Evolutionary conservation across 257 asterid species (phyloP).

Genomic region (Capsicum rhomboideum): DNA sequence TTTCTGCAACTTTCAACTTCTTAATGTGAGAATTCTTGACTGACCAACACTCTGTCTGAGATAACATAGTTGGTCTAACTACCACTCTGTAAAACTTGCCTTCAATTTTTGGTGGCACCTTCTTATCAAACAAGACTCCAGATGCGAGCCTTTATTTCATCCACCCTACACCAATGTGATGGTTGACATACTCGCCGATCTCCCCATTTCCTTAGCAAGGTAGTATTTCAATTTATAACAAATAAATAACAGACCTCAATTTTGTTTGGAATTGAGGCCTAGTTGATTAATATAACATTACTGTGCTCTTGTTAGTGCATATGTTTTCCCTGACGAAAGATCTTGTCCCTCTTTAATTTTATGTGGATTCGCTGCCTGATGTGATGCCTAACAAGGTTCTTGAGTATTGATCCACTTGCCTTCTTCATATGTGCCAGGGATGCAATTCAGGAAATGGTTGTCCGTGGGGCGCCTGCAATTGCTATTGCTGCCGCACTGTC

Average conservation of each 20-base stretch:
- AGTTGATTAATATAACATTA: not conserved
- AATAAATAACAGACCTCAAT: not conserved
- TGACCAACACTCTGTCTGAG: too few relatives aligned
- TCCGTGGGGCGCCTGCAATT: slow-evolving; percentile 99
- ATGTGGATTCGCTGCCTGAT: not conserved
- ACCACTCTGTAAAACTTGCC: too few relatives aligned
- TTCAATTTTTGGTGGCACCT: too few relatives aligned
- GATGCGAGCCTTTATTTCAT: too few relatives aligned
- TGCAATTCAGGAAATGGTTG: slow-evolving; percentile 94
- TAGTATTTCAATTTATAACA: not conserved
- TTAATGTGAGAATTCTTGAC: too few relatives aligned
- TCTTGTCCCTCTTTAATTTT: not conserved
- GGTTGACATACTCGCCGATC: too few relatives aligned
- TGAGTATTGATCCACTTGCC: not conserved
- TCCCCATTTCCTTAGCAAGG: not conserved
- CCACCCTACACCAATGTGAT: too few relatives aligned
- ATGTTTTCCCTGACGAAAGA: not conserved
- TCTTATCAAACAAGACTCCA: too few relatives aligned
- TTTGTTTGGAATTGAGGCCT: not conserved
- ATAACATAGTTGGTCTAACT: too few relatives aligned
- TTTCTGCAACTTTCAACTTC: too few relatives aligned
- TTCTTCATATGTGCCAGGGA: slow-evolving; percentile 34
- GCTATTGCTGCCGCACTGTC: slow-evolving; percentile 96
- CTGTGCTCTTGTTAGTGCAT: not conserved
- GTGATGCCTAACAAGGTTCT: not conserved